A percentile compares a stretch with the other conserved stretches of the same genome.
Evolutionary conservation across 2,329 filamentous ascomycete genomes (phyloP).

Genomic region (Fusarium nanum): DNA sequence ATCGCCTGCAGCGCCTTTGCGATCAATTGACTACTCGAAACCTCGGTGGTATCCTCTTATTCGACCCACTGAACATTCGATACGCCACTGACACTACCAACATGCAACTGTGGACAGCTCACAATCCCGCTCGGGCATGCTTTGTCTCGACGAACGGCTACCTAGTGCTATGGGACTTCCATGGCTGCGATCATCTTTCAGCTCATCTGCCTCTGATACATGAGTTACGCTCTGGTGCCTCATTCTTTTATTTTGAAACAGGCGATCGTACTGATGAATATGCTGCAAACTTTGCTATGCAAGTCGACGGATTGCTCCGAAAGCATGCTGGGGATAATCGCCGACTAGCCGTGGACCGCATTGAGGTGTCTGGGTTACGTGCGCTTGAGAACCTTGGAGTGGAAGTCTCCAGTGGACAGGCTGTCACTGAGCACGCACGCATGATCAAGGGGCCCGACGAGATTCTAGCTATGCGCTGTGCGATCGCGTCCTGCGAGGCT

Average conservation of each 20-base stretch:
- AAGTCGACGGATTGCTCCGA: neutral
- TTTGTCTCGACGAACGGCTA: neutral
- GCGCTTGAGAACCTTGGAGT: neutral
- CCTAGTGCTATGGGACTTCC: neutral
- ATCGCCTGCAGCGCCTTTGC: neutral
- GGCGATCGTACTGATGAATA: neutral
- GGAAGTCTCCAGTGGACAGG: neutral
- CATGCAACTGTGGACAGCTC: neutral
- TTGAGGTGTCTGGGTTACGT: neutral
- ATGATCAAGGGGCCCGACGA: neutral
- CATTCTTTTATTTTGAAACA: conserved; percentile 2
- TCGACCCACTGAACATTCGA: conserved; percentile 1
- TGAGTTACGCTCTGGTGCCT: neutral
- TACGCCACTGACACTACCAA: conserved; percentile 2
- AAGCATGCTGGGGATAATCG: neutral
- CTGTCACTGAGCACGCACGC: neutral
- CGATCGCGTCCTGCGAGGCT: neutral
- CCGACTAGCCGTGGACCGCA: neutral
- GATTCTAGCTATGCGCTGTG: neutral
- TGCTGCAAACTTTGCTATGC: neutral
- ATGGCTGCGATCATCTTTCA: neutral
- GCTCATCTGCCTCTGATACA: neutral
- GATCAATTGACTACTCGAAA: neutral
- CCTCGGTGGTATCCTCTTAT: neutral
- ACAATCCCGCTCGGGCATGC: neutral